These are phyloP conservation scores for Termitomyces sp. DNA, from an alignment of 768 basidiomycete genomes.

Conservation along the genomic window DNA sequence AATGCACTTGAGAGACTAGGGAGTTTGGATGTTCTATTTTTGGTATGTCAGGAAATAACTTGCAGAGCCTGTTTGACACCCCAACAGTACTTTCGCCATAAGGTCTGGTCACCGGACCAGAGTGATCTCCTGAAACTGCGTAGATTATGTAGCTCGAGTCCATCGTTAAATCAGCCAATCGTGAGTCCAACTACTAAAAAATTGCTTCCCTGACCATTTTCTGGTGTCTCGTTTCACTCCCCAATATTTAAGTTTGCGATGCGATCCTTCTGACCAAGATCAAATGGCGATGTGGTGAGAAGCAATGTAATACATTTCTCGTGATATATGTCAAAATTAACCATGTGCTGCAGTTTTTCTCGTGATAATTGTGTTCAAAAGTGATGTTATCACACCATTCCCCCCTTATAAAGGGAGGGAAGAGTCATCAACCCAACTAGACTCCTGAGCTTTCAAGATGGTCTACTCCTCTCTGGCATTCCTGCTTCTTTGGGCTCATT, in stretches of 20 bases:
- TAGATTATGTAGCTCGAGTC: neutral
- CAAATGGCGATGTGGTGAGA: slow-evolving; percentile 5
- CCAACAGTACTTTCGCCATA: neutral
- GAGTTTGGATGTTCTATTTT: neutral
- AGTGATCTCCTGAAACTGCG: neutral
- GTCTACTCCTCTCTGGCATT: neutral
- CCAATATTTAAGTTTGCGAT: too few relatives aligned
- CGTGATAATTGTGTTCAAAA: neutral
- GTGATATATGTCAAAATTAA: neutral
- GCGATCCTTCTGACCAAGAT: neutral
- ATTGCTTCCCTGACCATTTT: neutral
- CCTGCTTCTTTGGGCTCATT: slow-evolving; percentile 3
- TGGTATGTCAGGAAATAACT: neutral
- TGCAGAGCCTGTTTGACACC: neutral
- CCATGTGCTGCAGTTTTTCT: slow-evolving; percentile 2
- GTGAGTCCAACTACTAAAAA: neutral
- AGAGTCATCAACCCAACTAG: neutral
- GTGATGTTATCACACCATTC: neutral
- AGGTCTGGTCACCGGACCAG: neutral
- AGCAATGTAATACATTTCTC: neutral
- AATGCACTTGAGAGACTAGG: too few relatives aligned
- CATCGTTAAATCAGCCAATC: neutral
- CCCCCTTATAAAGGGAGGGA: neutral
- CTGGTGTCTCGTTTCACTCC: neutral
- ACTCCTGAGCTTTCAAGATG: neutral